Evolutionary conservation across 1,284 basidiomycete genomes (phyloP), one percentile per base, ranked within the genome.

Genomic region (Cryptococcus sp.): DNA sequence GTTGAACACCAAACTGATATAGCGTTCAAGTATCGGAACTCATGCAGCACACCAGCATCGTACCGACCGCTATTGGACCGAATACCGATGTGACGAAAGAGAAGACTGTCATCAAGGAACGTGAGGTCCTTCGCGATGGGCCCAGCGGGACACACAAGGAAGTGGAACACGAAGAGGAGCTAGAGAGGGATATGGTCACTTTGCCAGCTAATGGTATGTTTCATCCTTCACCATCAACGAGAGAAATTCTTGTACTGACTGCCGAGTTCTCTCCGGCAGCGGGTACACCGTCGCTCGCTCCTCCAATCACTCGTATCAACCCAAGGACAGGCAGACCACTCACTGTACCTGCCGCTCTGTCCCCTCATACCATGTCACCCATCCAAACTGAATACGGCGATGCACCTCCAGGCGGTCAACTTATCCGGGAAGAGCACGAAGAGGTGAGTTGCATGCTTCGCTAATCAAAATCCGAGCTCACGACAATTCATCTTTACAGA

Each of bases 341-440:
- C 13, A 58, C 65, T 5, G 52, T 68, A 5, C 69, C 70, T 23
- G 54, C 62, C 39, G 61, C 67, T 17, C 63, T 72, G 4, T 67
- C 69, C 5, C 58, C 65, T 38, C 64, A 54, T 40, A 50, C 61
- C 15, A 57, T 61, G 50, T 68, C 66, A 13, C 69, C 68, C 8
- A 71, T 73, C 46, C 61, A 56, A 46, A 55, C 62, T 5, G 59
- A 62, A 20, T 46, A 20, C 39, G 54, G 40, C 39, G 40, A 46
- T 41, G 38, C 51, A 22, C 34, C 37, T 47, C 52, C 49, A 38
- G 37, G 53, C 13, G 39, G 48, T 48, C 67, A 68, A 19, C 49
- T 70, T 19, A 62, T 74, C 25, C 53, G 68, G 44, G 73, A 74
- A 56, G 70, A 72, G 49, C 64, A 68, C 38, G 68, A 72, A 56